Evolutionary conservation across 225 moss, liverwort and hornwort species (phyloP).

Genomic region (Takakia lepidozioides): DNA sequence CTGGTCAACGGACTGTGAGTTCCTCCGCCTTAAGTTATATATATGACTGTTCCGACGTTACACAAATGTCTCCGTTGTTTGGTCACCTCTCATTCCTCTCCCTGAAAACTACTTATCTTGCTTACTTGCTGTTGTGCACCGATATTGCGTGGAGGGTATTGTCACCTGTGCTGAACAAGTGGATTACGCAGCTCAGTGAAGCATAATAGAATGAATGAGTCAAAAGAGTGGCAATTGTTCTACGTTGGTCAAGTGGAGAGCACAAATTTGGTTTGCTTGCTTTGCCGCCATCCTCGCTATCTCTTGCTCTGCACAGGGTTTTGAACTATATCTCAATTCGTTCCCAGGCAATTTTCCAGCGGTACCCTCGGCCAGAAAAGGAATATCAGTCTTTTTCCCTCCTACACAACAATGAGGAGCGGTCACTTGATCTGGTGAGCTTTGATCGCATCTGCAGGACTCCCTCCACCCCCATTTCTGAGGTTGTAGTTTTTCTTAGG

Average conservation of each 20-base stretch:
- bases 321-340: neutral
- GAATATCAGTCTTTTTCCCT: conserved; percentile 94
- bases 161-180: neutral
- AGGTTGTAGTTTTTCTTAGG: too few relatives aligned
- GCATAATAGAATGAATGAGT: too few relatives aligned
- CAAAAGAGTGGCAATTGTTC: too few relatives aligned
- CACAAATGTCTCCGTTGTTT: too few relatives aligned
- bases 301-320: neutral
- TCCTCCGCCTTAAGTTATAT: neutral
- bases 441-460: too few relatives aligned
- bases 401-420: conserved; percentile 75
- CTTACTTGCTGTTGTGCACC: too few relatives aligned
- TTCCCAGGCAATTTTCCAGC: conserved; percentile 74
- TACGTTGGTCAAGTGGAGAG: too few relatives aligned
- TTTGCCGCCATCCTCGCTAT: neutral
- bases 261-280: too few relatives aligned
- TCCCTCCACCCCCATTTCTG: too few relatives aligned
- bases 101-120: too few relatives aligned
- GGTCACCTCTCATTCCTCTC: too few relatives aligned
- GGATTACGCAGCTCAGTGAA: neutral
- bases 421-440: conserved; percentile 95
- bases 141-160: neutral
- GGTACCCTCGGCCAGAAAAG: conserved; percentile 85
- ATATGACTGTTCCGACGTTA: neutral
- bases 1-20: conserved; percentile 98